Percentiles rank a stretch among this genome's conserved stretches.
Evolutionary conservation across 1,139 yeast species (phyloP).

Genomic region (Dujonia santamariae): DNA sequence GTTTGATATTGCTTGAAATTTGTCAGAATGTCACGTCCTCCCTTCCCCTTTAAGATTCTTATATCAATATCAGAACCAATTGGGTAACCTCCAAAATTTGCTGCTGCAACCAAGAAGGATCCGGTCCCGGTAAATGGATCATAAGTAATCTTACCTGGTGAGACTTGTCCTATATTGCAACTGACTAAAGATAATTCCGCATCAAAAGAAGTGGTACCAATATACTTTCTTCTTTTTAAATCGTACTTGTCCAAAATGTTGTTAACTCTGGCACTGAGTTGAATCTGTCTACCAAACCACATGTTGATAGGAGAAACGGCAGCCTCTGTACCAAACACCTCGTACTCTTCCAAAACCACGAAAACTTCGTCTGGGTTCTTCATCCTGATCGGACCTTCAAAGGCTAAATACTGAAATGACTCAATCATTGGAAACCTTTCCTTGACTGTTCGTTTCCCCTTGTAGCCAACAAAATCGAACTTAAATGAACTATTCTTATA

Average conservation of each 20-base stretch:
- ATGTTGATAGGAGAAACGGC: slow-evolving; percentile 52
- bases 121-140: slow-evolving; percentile 99
- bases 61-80: slow-evolving; percentile 93
- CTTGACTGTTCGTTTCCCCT: slow-evolving; percentile 56
- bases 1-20: slow-evolving; percentile 79
- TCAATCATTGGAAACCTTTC: slow-evolving; percentile 68
- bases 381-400: slow-evolving; percentile 77
- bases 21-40: slow-evolving; percentile 47
- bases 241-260: slow-evolving; percentile 75
- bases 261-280: slow-evolving; percentile 57
- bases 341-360: slow-evolving; percentile 73
- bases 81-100: slow-evolving; percentile 77
- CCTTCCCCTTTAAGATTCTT: slow-evolving; percentile 76
- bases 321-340: slow-evolving; percentile 46
- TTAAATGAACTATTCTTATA: slow-evolving; percentile 59
- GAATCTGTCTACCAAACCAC: slow-evolving; percentile 77
- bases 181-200: slow-evolving; percentile 82
- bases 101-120: slow-evolving; percentile 86
- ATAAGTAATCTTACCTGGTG: slow-evolving; percentile 63
- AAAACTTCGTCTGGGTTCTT: slow-evolving; percentile 74
- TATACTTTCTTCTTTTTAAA: slow-evolving; percentile 76
- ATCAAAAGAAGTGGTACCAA: slow-evolving; percentile 96
- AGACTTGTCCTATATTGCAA: slow-evolving; percentile 80
- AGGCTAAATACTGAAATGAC: slow-evolving; percentile 63
- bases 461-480: slow-evolving; percentile 76